phyloP scores from a whole-genome alignment of 148 eudicot genomes.

The Dysphania ambrosioides region DNA sequence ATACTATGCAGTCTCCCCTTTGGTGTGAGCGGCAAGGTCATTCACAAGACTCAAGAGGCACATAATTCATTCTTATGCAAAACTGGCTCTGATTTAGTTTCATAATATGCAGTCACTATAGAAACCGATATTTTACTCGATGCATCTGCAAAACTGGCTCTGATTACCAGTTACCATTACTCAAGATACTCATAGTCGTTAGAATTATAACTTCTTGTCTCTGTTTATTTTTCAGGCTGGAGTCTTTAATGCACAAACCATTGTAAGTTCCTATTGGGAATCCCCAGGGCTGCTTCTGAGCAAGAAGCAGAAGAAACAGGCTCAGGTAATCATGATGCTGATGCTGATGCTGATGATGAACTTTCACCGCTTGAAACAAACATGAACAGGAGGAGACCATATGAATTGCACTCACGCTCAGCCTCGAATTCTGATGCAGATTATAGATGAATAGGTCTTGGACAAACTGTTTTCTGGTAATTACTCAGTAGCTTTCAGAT shows the following conservation, averaged over 20 bases:
- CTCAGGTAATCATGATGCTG: no score
- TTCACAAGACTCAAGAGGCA: background rate
- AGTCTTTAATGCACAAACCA: constrained; percentile 49
- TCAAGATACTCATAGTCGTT: no score
- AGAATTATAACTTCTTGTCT: constrained; percentile 1
- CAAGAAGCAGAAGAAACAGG: constrained; percentile 36
- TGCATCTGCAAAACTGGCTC: background rate
- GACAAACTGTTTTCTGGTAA: constrained; percentile 6
- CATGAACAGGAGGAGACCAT: constrained; percentile 51
- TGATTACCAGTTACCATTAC: background rate
- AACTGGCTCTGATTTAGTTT: background rate
- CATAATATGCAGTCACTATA: background rate
- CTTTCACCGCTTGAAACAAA: constrained; percentile 87
- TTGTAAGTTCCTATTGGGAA: constrained; percentile 26
- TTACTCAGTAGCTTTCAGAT: background rate
- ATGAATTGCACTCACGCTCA: constrained; percentile 32
- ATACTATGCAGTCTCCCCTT: background rate
- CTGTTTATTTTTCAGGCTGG: constrained; percentile 93
- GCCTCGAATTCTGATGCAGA: constrained; percentile 51
- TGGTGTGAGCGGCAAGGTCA: background rate
- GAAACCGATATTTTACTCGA: background rate
- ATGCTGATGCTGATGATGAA: constrained; percentile 68
- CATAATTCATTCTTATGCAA: background rate
- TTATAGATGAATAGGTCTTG: constrained; percentile 37
- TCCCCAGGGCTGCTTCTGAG: constrained; percentile 19